Conservation (phyloP, 768 basidiomycete genomes). For the Termitomyces sp. region DNA sequence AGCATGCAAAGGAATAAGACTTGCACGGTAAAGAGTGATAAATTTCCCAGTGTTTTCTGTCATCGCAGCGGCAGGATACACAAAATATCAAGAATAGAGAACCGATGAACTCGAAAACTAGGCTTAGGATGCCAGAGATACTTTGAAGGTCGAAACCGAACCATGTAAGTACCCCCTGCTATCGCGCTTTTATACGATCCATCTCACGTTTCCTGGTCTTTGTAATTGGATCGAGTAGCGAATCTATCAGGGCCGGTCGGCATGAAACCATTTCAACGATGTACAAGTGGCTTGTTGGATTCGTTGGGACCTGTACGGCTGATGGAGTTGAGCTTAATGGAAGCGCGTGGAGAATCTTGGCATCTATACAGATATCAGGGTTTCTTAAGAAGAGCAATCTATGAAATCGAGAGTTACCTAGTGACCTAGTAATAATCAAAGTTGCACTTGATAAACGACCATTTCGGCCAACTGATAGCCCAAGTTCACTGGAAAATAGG, state of each 20-base stretch:
- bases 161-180: not conserved
- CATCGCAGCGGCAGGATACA: not conserved
- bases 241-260: not conserved
- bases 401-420: not conserved
- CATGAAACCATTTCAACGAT: not conserved
- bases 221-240: not conserved
- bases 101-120: not conserved
- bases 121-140: too few species aligned
- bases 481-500: not conserved
- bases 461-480: not conserved
- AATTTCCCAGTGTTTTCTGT: conserved; percentile 2
- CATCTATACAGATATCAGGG: not conserved
- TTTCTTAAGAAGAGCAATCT: not conserved
- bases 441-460: not conserved
- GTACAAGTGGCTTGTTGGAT: not conserved
- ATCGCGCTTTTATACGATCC: not conserved
- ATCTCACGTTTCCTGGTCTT: not conserved
- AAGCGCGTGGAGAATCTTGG: not conserved
- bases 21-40: conserved; percentile 10
- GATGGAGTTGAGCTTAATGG: not conserved
- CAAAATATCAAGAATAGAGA: not conserved
- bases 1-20: conserved; percentile 18
- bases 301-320: not conserved
- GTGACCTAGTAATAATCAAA: not conserved
- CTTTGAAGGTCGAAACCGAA: too few species aligned